Base-by-base conservation (phyloP, 768 basidiomycete species). In the Panaeolus cyanescens region DNA sequence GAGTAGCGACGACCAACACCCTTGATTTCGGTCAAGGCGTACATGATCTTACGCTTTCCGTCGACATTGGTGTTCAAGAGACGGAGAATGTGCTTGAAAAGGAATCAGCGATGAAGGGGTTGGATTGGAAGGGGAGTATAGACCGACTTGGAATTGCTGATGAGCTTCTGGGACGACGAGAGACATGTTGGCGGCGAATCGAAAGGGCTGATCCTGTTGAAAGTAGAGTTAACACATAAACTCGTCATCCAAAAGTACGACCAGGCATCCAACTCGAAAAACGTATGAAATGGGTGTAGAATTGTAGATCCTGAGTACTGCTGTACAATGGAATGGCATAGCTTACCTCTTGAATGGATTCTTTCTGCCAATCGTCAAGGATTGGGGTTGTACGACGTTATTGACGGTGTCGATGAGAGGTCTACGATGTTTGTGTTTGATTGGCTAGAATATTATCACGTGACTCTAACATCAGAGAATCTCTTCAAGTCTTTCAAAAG, bases 1-100 rank as follows among this genome's bases (percentile, higher is more conserved):
- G 97, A 90, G 81, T 99, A 99, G 58, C 97, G 92, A 66, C 97
- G 91, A 71, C 97, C 97, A 63, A 99, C 97, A 88, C 97, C 97
- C 86, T 99, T 99, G 86, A 99, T 99, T 84, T 99, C 97, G 54
- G 97, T 99, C 83, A 99, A 77, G 71, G 97, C 96, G 77, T 95
- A 99, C 92, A 95, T 98, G 78, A 99, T 91, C 84, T 99, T 99
- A 71, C 97, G 90, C 77, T 96, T 96, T 69, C 97, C 97, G 79
- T 99, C 96, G 68, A 99, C 97, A 83, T 99, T 99, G 76, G 97
- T 99, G 86, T 99, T 99, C 70, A 97, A 84, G 45, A 99, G 88
- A 91, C 97, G 97, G 63, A 99, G 82, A 78, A 99, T 99, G 88
- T 99, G 97, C 94, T 98, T 72, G 37, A 70, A 32, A 55, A 22